Conservation (phyloP, 306 rosid species). For the Trifolium fragiferum region DNA sequence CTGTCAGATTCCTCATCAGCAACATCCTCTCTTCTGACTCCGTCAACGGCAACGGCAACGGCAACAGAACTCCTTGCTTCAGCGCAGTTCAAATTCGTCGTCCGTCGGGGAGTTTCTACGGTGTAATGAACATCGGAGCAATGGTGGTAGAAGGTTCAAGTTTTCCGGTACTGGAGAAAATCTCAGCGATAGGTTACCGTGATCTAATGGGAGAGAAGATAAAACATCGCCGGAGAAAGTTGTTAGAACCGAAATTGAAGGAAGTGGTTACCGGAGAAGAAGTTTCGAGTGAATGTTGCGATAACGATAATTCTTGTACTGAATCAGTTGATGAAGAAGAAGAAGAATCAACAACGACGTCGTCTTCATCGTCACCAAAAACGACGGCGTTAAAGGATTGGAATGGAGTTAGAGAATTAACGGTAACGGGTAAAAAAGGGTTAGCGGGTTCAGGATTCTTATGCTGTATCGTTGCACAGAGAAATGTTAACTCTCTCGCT, state of each 20-base stretch:
- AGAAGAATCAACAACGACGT: conserved; percentile 55
- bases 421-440: conserved; percentile 50
- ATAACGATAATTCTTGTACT: conserved; percentile 49
- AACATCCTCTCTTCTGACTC: conserved; percentile 52
- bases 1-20: conserved; percentile 74
- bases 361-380: conserved; percentile 48
- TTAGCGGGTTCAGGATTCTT: conserved; percentile 61
- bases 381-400: conserved; percentile 61
- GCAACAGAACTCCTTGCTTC: conserved; percentile 58
- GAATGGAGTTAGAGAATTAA: conserved; percentile 64
- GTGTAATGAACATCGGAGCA: conserved; percentile 76
- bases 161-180: conserved; percentile 49
- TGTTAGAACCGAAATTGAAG: conserved; percentile 23
- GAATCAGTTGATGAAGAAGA: conserved; percentile 53
- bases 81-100: conserved; percentile 79
- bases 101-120: conserved; percentile 82
- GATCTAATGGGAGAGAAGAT: conserved; percentile 71
- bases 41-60: not conserved
- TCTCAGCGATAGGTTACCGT: conserved; percentile 69
- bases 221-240: conserved; percentile 30
- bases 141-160: conserved; percentile 54
- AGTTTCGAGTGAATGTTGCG: conserved; percentile 46
- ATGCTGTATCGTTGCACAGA: conserved; percentile 64
- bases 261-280: conserved; percentile 23
- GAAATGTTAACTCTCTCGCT: conserved; percentile 28